These are phyloP conservation scores for Serendipita vermifera DNA, from an alignment of 768 basidiomycete species.

Conservation along the genomic window DNA sequence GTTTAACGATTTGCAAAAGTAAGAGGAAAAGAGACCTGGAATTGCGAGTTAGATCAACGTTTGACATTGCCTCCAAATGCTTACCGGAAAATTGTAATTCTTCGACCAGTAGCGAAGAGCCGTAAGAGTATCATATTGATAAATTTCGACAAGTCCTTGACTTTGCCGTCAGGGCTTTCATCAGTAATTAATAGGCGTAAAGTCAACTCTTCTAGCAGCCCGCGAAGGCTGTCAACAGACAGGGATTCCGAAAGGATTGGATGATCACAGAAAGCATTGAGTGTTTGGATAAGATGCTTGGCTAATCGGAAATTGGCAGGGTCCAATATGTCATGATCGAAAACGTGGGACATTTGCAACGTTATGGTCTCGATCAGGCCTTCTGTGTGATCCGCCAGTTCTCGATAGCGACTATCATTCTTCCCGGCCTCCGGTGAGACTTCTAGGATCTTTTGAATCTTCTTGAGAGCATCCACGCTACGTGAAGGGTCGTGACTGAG, in stretches of 20 bases:
- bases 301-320: constrained; percentile 84
- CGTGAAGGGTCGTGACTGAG: constrained; percentile 72
- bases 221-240: constrained; percentile 70
- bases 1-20: constrained; percentile 69
- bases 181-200: constrained; percentile 87
- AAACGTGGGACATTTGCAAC: constrained; percentile 82
- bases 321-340: constrained; percentile 60
- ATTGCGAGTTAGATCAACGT: constrained; percentile 11
- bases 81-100: constrained; percentile 85
- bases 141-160: constrained; percentile 88
- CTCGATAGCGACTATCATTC: constrained; percentile 55
- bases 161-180: constrained; percentile 64
- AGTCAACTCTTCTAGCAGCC: constrained; percentile 84
- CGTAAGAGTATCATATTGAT: constrained; percentile 98
- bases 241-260: constrained; percentile 74
- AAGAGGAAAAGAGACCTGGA: constrained; percentile 64
- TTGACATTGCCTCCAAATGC: constrained; percentile 18
- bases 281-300: constrained; percentile 93
- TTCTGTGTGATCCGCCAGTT: constrained; percentile 66
- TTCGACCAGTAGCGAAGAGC: constrained; percentile 76
- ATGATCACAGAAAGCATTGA: constrained; percentile 91
- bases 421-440: constrained; percentile 61
- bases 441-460: constrained; percentile 74
- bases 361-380: constrained; percentile 84
- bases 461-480: constrained; percentile 89